A percentile compares a stretch with the other conserved stretches of the same genome.
phyloP scores from a whole-genome alignment of 768 basidiomycete species.

The Tulasnella sp. region DNA sequence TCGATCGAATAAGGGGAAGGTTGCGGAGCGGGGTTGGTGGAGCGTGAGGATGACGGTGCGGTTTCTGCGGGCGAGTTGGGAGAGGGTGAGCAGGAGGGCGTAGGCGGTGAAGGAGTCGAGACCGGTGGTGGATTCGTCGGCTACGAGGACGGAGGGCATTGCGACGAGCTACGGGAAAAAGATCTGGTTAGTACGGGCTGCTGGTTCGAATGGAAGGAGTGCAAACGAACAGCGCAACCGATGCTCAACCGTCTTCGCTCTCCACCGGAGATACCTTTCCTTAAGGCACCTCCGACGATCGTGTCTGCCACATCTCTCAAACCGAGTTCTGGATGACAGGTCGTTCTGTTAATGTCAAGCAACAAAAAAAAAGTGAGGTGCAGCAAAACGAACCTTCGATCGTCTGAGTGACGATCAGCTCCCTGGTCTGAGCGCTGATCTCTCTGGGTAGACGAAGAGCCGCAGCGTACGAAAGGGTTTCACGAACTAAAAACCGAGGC shows the following conservation, averaged over 20 bases:
- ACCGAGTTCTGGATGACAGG: constrained; percentile 46
- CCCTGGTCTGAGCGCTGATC: constrained; percentile 41
- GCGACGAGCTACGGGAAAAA: constrained; percentile 52
- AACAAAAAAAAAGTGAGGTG: neutral
- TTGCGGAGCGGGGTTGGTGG: constrained; percentile 68
- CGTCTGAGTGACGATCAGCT: constrained; percentile 50
- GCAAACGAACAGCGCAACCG: constrained; percentile 50
- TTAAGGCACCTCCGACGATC: constrained; percentile 50
- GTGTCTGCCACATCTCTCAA: constrained; percentile 51
- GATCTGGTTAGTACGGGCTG: constrained; percentile 1
- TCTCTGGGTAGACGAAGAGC: constrained; percentile 47
- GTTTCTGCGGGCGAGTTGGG: constrained; percentile 47
- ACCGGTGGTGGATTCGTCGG: constrained; percentile 63
- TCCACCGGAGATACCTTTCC: constrained; percentile 58
- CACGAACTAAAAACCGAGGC: constrained; percentile 42
- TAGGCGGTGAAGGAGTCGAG: constrained; percentile 43
- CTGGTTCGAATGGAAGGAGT: neutral
- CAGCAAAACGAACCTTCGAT: constrained; percentile 40
- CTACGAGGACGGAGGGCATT: constrained; percentile 60
- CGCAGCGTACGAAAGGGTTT: constrained; percentile 49
- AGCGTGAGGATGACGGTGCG: constrained; percentile 67
- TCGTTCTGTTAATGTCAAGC: too few relatives aligned
- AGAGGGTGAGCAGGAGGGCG: constrained; percentile 48
- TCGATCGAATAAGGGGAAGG: constrained; percentile 62
- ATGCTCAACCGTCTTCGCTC: constrained; percentile 67